Conservation (phyloP, 305 asterid genomes). For the Stenogyne calaminthoides region DNA sequence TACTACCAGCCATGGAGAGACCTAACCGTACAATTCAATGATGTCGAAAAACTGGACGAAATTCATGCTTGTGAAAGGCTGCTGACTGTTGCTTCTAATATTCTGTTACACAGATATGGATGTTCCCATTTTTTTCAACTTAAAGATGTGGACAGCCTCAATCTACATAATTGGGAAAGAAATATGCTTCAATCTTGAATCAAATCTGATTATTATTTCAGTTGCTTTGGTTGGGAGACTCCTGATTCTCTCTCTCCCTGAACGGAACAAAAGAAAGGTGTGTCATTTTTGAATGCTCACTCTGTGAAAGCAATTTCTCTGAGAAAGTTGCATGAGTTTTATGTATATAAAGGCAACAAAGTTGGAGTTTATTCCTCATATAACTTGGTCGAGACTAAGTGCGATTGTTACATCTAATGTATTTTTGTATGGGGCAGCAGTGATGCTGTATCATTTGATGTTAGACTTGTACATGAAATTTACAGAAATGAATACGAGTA, state of each 20-base stretch:
- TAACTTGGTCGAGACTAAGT: too few species aligned
- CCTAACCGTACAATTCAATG: conserved; percentile 28
- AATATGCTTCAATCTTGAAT: conserved; percentile 31
- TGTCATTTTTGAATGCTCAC: background rate
- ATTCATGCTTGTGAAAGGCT: conserved; percentile 49
- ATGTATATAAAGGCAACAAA: background rate
- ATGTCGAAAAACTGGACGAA: conserved; percentile 39
- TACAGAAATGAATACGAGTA: background rate
- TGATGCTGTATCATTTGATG: background rate
- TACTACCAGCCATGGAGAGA: conserved; percentile 52
- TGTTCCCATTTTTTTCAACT: conserved; percentile 27
- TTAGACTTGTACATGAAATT: background rate
- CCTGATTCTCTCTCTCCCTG: background rate
- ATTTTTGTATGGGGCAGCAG: background rate
- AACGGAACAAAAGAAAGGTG: background rate
- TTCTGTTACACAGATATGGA: conserved; percentile 23
- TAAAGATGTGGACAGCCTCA: conserved; percentile 34
- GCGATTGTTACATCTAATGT: background rate
- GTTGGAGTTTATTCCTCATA: background rate
- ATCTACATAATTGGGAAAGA: conserved; percentile 48
- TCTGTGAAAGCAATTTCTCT: background rate
- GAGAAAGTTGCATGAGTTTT: background rate
- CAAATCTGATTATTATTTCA: conserved; percentile 6
- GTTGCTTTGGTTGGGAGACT: background rate
- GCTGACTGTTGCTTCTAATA: conserved; percentile 39